phyloP scores from a whole-genome alignment of 345 rosid species.

The Lepidium africanum region DNA sequence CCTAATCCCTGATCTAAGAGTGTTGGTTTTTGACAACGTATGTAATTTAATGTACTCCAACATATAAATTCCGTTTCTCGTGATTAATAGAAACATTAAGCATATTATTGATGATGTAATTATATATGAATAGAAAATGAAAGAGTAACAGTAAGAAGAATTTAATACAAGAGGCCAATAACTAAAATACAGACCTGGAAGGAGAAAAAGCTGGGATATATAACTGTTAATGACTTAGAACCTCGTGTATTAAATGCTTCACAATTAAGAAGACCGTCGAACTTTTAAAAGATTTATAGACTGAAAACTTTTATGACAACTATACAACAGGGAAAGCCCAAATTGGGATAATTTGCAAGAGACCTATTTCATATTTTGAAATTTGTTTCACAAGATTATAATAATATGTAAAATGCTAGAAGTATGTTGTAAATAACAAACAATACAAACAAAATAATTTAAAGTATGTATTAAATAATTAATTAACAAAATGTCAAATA shows the following conservation, averaged over 20 bases:
- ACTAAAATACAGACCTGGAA: slow-evolving; percentile 16
- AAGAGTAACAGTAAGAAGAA: neutral
- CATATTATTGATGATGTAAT: neutral
- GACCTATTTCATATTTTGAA: neutral
- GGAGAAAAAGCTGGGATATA: neutral
- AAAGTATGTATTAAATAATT: neutral
- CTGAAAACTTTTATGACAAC: neutral
- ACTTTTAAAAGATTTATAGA: neutral
- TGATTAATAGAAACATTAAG: too few species aligned
- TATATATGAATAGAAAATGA: neutral
- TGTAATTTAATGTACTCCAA: too few species aligned
- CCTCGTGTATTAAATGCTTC: slow-evolving; percentile 12
- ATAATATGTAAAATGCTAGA: neutral
- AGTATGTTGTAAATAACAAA: neutral
- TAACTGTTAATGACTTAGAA: slow-evolving; percentile 13
- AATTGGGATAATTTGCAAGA: neutral
- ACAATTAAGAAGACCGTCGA: slow-evolving; percentile 5
- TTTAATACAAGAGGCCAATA: slow-evolving; percentile 6
- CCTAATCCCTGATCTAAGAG: too few species aligned
- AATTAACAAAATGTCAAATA: slow-evolving; percentile 6
- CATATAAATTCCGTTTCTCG: too few species aligned
- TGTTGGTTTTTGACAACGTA: too few species aligned
- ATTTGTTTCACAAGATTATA: neutral
- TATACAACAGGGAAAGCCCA: neutral
- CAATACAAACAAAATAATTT: neutral